Evolutionary conservation across 2,329 filamentous ascomycete genomes (phyloP), one percentile per base, ranked within the genome.

Genomic region (Coniochaeta sp.): DNA sequence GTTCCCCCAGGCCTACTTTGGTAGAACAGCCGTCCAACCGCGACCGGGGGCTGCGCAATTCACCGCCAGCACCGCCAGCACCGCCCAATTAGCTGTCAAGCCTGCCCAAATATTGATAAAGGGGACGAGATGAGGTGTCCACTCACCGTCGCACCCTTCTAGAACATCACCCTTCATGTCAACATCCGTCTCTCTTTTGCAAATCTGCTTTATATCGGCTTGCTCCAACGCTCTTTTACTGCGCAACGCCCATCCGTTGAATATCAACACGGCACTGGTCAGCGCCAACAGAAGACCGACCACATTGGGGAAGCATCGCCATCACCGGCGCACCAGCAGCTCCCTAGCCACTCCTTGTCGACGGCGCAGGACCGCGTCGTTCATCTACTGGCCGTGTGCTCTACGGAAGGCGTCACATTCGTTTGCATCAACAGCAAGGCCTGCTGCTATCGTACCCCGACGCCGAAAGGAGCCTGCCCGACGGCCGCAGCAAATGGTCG

Each of bases 141-240:
- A 68, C 66, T 55, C 61, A 59, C 57, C 60, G 58, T 52, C 52
- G 54, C n/a, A 32, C 58, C 57, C 52, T 61, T 44, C 58, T 57
- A 50, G 54, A 61, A 61, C 57, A 57, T 60, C 61, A 55, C 67
- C 68, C 70, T 69, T 73, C 76, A 82, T 82, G 80, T n/a, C n/a
- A n/a, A 79, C 75, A 68, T 73, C 71, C 63, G 65, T 66, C 67
- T 76, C 75, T 68, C 74, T 80, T 62, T 68, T 81, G 61, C 72
- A 74, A 70, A 72, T 79, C 64, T 81, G 79, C 70, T 74, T 76
- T 68, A 70, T 74, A 65, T 75, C 78, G 70, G 74, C 76, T 67
- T 77, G 72, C 68, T 76, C 76, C 66, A 73, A 72, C 71, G 67
- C 74, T 70, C 72, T 80, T 68, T 72, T 78, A 61, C 62, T 64